A percentile compares a stretch with the other conserved stretches of the same genome.
phyloP scores from a whole-genome alignment of 2,329 filamentous ascomycete genomes.

The Sporothrix curviconia region DNA sequence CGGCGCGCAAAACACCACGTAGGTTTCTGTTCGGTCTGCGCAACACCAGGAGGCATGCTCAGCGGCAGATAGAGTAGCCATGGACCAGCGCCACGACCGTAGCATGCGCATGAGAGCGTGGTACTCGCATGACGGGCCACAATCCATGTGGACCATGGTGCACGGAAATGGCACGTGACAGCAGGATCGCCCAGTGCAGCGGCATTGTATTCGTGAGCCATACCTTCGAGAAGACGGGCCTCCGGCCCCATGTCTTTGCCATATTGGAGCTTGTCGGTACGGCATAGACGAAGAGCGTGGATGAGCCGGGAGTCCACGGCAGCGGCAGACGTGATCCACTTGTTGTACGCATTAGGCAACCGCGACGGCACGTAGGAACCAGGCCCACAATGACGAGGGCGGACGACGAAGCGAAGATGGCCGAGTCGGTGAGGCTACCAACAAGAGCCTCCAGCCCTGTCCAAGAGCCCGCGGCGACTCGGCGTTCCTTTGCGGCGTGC shows the following conservation, averaged over 20 bases:
- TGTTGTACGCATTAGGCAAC: slow-evolving; percentile 67
- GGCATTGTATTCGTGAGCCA: slow-evolving; percentile 71
- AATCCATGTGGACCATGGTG: slow-evolving; percentile 76
- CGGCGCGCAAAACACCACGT: slow-evolving; percentile 35
- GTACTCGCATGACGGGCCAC: slow-evolving; percentile 64
- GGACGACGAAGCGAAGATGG: slow-evolving; percentile 64
- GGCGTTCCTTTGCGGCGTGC: slow-evolving; percentile 39
- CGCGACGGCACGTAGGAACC: slow-evolving; percentile 70
- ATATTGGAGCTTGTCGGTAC: slow-evolving; percentile 59
- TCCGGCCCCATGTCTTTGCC: slow-evolving; percentile 63
- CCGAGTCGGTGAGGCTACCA: slow-evolving; percentile 52
- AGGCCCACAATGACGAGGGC: slow-evolving; percentile 83
- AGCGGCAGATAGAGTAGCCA: slow-evolving; percentile 72
- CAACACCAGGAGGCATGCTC: slow-evolving; percentile 58
- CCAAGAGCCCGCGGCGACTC: slow-evolving; percentile 41
- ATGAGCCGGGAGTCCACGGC: slow-evolving; percentile 69
- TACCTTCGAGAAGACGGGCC: slow-evolving; percentile 57
- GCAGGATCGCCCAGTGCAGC: slow-evolving; percentile 63
- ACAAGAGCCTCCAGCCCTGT: slow-evolving; percentile 37
- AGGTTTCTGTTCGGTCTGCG: slow-evolving; percentile 30
- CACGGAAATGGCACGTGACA: slow-evolving; percentile 67
- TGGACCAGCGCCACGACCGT: slow-evolving; percentile 65
- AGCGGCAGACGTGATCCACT: slow-evolving; percentile 75
- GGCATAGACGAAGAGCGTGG: slow-evolving; percentile 62
- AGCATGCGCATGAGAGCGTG: slow-evolving; percentile 64